Evolutionary conservation across 2,329 filamentous ascomycete species (phyloP).

Genomic region (Fusarium poae): DNA sequence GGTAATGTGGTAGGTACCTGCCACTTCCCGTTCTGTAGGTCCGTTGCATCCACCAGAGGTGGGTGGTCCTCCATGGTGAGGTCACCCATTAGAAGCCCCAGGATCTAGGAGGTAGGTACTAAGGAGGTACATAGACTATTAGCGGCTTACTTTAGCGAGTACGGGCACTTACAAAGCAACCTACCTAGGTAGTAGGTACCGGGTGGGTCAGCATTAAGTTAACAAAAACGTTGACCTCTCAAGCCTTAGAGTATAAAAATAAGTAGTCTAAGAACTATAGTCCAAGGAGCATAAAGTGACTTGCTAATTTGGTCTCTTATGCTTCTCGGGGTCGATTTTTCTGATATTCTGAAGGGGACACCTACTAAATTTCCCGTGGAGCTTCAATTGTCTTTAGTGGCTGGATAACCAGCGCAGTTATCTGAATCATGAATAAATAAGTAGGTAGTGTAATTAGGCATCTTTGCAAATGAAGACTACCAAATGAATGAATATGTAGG

Average conservation of each 20-base stretch:
- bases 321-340: too few relatives aligned
- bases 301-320: too few relatives aligned
- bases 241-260: too few relatives aligned
- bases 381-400: slow-evolving; percentile 4
- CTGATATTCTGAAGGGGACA: too few relatives aligned
- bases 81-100: slow-evolving; percentile 5
- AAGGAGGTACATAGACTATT: not conserved
- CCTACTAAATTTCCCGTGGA: slow-evolving; percentile 24
- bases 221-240: too few relatives aligned
- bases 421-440: not conserved
- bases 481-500: not conserved
- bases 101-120: not conserved
- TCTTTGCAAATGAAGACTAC: too few relatives aligned
- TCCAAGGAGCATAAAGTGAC: too few relatives aligned
- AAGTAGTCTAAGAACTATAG: too few relatives aligned
- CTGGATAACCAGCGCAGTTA: not conserved
- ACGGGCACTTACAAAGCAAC: slow-evolving; percentile 1
- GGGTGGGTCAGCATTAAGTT: too few relatives aligned
- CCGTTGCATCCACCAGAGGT: not conserved
- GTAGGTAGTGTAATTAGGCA: too few relatives aligned
- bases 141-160: not conserved
- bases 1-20: not conserved
- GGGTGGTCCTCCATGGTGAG: slow-evolving; percentile 2
- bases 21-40: not conserved
- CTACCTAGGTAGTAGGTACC: too few relatives aligned